Evolutionary conservation across 2,329 filamentous ascomycete species (phyloP), one percentile per base, ranked within the genome.

Genomic region (Aspergillus amoenus): DNA sequence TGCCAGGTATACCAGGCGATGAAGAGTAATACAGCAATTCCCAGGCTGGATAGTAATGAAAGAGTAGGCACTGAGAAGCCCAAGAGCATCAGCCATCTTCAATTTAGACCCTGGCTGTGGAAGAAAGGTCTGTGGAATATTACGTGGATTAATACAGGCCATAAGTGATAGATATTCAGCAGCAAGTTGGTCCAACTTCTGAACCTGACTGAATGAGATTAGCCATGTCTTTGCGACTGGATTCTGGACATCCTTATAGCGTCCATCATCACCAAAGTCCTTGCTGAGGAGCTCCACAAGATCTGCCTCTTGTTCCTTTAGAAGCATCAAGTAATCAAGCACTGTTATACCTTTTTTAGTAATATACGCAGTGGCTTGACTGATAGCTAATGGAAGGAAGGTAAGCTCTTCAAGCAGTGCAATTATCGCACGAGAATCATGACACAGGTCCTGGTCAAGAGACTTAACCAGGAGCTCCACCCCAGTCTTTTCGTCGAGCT

Each of bases 1-100:
- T 2, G 67, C 64, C 6, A 73, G 60, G 44, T 71, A 66, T 0
- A 74, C 68, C 2, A 74, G 56, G 18, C 68, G 60, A 55, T 74
- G 71, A 48, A 73, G 56, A 48, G 61, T 62, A 22, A 18, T 49
- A 42, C 3, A 24, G 6, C 22, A 5, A 24, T 40, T 32, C 11
- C 8, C 24, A 9, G 12, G 11, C 8, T 62, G 47, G 5, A 9
- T 13, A 7, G 32, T 62, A 13, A 65, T 45, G 22, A 69, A 66
- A 0, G 61, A 64, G 55, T 65, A 67, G 3, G 66, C 60, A n/a
- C 46, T 59, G 0, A 71, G 56, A 9, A 68, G 8, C 0, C 69
- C 66, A 2, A 68, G 39, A 5, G 66, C 62, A 22, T 66, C 64
- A 13, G 32, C 5, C 30, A 7, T 60, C 52, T 51, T 56, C 7